These are phyloP conservation scores for Cucurbitaria berberidis DNA, from an alignment of 2,329 filamentous ascomycete genomes.

Conservation along the genomic window DNA sequence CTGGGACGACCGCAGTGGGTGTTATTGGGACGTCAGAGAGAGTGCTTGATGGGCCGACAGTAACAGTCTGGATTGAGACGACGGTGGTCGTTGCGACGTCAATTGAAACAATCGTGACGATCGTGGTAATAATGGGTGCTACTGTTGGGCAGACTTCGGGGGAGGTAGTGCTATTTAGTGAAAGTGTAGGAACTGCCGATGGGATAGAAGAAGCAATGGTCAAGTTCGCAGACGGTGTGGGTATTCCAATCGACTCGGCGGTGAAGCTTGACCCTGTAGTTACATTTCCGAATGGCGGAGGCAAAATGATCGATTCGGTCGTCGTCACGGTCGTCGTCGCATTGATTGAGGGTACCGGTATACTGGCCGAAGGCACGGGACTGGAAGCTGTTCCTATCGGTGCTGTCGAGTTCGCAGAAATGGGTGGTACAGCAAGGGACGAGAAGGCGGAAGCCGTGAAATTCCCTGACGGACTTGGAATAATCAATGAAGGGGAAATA, in stretches of 20 bases:
- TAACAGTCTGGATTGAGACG: constrained; percentile 13
- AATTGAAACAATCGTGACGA: constrained; percentile 14
- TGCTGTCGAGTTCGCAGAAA: not conserved
- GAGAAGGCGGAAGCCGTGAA: not conserved
- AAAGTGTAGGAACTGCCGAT: constrained; percentile 17
- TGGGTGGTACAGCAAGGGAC: not conserved
- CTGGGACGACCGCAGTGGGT: not conserved
- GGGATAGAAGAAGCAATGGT: constrained; percentile 13
- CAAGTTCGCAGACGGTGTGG: constrained; percentile 9
- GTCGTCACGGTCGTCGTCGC: not conserved
- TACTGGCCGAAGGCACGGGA: not conserved
- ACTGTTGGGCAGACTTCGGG: constrained; percentile 17
- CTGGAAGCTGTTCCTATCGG: not conserved
- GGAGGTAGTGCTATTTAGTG: constrained; percentile 17
- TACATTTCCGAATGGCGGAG: constrained; percentile 3
- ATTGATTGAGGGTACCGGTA: not conserved
- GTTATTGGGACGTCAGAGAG: not conserved
- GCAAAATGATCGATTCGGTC: not conserved
- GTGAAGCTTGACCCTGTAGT: not conserved
- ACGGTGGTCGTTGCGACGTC: constrained; percentile 15
- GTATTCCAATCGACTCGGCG: not conserved
- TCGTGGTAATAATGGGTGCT: constrained; percentile 7
- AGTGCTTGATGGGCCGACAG: not conserved
- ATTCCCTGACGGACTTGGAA: too few species aligned
- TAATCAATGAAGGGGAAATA: too few species aligned